Conservation (phyloP, 2,329 filamentous ascomycete genomes). For the Aspergillus ruber region DNA sequence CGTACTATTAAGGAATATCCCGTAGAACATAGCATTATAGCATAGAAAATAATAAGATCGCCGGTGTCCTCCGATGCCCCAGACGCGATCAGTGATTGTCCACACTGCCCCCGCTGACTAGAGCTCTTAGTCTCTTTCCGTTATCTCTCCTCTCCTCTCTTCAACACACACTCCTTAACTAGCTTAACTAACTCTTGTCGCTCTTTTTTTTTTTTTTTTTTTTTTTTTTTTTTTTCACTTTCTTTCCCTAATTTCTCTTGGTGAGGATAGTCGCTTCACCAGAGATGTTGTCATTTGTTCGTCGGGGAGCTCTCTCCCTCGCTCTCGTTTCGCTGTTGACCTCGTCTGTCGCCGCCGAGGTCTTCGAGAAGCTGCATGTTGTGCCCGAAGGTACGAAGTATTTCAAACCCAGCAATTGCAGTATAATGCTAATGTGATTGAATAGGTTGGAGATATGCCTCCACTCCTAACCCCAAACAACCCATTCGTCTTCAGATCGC, state of each 20-base stretch:
- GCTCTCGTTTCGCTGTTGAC: conserved; percentile 22
- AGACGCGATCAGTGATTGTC: too few relatives aligned
- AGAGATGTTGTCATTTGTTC: conserved; percentile 21
- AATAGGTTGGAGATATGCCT: conserved; percentile 28
- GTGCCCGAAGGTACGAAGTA: conserved; percentile 27
- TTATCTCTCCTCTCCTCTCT: not conserved
- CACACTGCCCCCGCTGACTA: too few relatives aligned
- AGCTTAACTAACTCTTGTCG: not conserved
- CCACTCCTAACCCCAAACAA: conserved; percentile 18
- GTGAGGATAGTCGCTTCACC: not conserved
- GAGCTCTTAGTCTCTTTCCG: too few relatives aligned
- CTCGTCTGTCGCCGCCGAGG: conserved; percentile 22
- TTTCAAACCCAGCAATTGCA: not conserved
- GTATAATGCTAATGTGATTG: not conserved
- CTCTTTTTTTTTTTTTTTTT: not conserved
- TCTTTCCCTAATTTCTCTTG: not conserved
- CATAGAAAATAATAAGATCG: too few relatives aligned
- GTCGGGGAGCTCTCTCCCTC: conserved; percentile 23
- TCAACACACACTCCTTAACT: not conserved
- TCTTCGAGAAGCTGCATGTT: conserved; percentile 29
- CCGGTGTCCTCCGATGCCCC: too few relatives aligned
- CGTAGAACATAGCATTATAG: too few relatives aligned
- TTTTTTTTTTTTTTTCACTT: not conserved
- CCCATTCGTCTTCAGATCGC: conserved; percentile 29
- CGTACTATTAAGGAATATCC: too few relatives aligned